These are phyloP conservation scores for Eucalyptus leucophloia DNA, from an alignment of 345 rosid species.

Conservation along the genomic window DNA sequence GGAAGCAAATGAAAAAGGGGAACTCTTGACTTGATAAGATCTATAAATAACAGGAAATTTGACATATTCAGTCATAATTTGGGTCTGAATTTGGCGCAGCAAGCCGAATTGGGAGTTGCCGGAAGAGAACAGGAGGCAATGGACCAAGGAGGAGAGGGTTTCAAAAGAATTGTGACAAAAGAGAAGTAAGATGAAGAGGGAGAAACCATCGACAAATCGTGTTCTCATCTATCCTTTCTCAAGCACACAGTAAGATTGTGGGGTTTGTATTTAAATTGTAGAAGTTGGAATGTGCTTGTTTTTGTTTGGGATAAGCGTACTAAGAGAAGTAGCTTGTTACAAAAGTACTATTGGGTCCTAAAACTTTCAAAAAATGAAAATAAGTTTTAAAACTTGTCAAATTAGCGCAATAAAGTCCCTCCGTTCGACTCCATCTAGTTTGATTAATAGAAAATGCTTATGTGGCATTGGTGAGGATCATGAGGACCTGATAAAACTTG, in stretches of 20 bases:
- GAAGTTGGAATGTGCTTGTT: background rate
- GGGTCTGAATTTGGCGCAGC: too few species aligned
- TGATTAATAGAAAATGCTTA: too few species aligned
- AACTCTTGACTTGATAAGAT: background rate
- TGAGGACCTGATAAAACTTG: too few species aligned
- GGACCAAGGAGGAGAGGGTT: conserved; percentile 14
- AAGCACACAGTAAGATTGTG: background rate
- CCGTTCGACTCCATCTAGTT: too few species aligned
- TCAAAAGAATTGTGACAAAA: conserved; percentile 20
- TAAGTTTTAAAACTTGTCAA: too few species aligned
- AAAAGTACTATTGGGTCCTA: fast-evolving
- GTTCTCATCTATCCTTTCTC: background rate
- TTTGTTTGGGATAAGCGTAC: background rate
- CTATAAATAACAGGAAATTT: too few species aligned
- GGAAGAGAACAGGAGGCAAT: conserved; percentile 6
- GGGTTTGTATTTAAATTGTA: background rate
- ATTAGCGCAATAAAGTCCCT: too few species aligned
- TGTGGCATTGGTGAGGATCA: too few species aligned
- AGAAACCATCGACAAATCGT: conserved; percentile 30
- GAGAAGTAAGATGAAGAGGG: conserved; percentile 19
- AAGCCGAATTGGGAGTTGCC: background rate
- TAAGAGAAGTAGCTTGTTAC: too few species aligned
- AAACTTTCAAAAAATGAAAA: too few species aligned
- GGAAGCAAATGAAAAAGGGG: background rate
- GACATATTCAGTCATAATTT: too few species aligned